Base-by-base conservation (phyloP, 257 asterid genomes). In the Ajuga chamaepitys region DNA sequence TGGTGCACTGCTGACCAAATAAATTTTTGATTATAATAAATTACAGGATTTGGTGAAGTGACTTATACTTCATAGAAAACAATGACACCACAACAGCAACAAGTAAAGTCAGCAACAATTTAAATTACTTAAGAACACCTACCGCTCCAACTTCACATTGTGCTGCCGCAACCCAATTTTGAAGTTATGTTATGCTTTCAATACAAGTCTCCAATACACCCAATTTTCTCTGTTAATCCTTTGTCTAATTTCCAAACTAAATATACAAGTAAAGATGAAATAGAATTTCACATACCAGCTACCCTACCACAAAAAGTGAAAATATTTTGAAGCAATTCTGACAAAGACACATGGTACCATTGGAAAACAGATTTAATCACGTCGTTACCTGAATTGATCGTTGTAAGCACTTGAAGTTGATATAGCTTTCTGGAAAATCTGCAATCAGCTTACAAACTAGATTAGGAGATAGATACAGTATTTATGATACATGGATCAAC, bases 351-450 rank as follows among this genome's bases (percentile, higher is more conserved):
- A 28, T 32, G 3, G 54, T 67, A 38, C 34, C 40, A 26, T 17
- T 48, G 40, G 51, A 35, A 35, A 46, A 70, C 10, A 71, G 70
- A 71, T 34, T n/a, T 14, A 8, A 18, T 41, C 50, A 70, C 28
- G 34, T 9, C n/a, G 21, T 78, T 74, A 94, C 99, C 82, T 81
- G 91, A 94, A 94, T 37, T 94, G 99, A 46, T 94, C 99, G 78
- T 94, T 90, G 78, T 94, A 94, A 25, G 98, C 96, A 82, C 83
- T 88, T 66, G 99, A 94, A 65, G 98, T 86, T 66, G 98, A 94
- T 79, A 94, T 90, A 35, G 98, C 99, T 80, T 94, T 94, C 89
- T 94, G 96, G 82, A 94, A 94, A 70, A 94, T 94, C 99, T 94
- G 87, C 83, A 81, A 45, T 71, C 24, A 54, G n/a, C n/a, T n/a